phyloP scores from a whole-genome alignment of 2,329 filamentous ascomycete genomes.

The Sordariomycetes sp. region DNA sequence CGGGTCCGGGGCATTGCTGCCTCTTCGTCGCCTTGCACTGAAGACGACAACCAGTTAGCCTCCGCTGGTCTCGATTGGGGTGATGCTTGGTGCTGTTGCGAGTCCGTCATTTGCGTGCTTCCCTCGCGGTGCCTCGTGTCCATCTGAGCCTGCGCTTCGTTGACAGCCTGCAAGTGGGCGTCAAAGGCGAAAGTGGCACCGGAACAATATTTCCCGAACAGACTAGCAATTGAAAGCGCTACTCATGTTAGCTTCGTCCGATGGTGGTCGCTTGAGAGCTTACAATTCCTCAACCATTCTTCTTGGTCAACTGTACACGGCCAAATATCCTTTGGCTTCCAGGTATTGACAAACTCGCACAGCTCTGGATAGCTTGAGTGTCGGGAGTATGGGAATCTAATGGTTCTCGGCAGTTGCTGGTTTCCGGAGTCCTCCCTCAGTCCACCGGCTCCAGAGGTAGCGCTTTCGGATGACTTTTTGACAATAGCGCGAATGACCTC shows the following conservation, averaged over 20 bases:
- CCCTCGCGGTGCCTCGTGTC: neutral
- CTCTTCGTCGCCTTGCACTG: neutral
- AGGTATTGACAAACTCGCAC: conserved; percentile 56
- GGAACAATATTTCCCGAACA: conserved; percentile 67
- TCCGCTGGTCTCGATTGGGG: no score
- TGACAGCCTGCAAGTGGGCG: conserved; percentile 36
- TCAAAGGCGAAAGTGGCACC: conserved; percentile 57
- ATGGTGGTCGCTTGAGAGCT: neutral
- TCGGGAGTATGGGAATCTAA: conserved; percentile 74
- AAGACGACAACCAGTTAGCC: neutral
- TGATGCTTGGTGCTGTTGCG: neutral
- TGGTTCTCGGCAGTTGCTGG: conserved; percentile 28
- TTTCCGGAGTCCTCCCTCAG: neutral
- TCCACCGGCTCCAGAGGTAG: neutral
- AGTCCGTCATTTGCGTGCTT: conserved; percentile 4
- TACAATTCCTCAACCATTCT: conserved; percentile 50
- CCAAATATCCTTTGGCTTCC: conserved; percentile 68
- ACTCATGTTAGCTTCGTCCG: conserved; percentile 1
- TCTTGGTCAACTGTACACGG: conserved; percentile 66
- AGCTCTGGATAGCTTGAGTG: conserved; percentile 83
- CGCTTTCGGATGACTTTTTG: conserved; percentile 1
- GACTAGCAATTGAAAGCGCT: conserved; percentile 50
- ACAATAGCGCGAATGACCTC: conserved; percentile 2
- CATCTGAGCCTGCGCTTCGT: neutral
- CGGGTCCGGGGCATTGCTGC: neutral